Percentiles rank a stretch among this genome's conserved stretches.
Evolutionary conservation across 805 yeast species (phyloP).

Genomic region (Candida montana): DNA sequence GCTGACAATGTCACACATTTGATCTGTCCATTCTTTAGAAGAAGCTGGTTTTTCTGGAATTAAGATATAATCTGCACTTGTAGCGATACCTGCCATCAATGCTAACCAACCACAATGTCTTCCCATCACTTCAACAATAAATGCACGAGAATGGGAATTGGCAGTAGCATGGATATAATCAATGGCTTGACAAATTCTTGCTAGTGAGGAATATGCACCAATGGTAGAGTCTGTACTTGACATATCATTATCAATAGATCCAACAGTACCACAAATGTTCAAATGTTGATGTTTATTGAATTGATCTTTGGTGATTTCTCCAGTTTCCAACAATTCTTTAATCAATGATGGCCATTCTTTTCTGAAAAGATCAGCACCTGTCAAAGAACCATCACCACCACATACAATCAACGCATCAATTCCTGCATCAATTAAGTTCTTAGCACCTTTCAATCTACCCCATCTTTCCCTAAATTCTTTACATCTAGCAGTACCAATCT

Average conservation of each 20-base stretch:
- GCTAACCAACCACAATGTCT: constrained; percentile 99
- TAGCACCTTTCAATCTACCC: constrained; percentile 81
- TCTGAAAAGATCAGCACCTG: constrained; percentile 95
- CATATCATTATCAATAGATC: constrained; percentile 98
- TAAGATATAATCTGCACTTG: constrained; percentile 91
- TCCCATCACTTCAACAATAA: constrained; percentile 98
- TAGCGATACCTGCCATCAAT: constrained; percentile 93
- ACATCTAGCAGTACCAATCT: constrained; percentile 89
- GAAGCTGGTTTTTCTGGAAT: constrained; percentile 64
- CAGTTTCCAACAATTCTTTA: constrained; percentile 56
- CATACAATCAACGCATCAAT: constrained; percentile 93
- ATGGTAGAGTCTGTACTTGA: constrained; percentile 93
- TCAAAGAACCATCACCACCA: constrained; percentile 98
- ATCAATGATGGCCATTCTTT: constrained; percentile 90
- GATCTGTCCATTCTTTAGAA: constrained; percentile 51
- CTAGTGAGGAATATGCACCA: constrained; percentile 92
- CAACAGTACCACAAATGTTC: constrained; percentile 90
- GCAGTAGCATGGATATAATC: constrained; percentile 98
- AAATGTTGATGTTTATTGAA: constrained; percentile 60
- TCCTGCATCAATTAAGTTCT: constrained; percentile 78
- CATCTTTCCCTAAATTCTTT: constrained; percentile 76
- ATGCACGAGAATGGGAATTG: constrained; percentile 93
- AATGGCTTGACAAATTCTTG: constrained; percentile 86
- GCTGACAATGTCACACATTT: constrained; percentile 56
- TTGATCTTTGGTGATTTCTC: constrained; percentile 53